Base-by-base conservation (phyloP, 2,329 filamentous ascomycete species). In the Dothidotthia symphoricarpi region DNA sequence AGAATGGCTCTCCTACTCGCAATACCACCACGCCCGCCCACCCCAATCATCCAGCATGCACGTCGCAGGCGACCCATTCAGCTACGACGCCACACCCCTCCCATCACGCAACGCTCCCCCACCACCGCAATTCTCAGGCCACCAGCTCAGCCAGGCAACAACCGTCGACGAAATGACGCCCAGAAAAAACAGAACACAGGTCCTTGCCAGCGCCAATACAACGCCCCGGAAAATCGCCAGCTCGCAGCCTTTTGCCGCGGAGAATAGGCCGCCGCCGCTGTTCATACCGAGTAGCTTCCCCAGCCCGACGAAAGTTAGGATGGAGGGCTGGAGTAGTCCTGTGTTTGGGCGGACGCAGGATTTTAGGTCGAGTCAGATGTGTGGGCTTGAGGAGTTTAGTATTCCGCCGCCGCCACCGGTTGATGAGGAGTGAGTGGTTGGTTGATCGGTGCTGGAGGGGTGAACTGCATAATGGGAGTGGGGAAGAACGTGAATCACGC, bases 231-330 rank as follows among this genome's bases (percentile, higher is more conserved):
- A 49, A 13, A 40, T 44, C 3, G 46, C 46, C 2, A 53, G 41
- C 28, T 57, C 53, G 4, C 51, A 52, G 17, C 41, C 44, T 8
- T 35, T 45, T 13, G 31, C 52, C 10, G 59, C 57, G 2, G 57
- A 61, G 7, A 41, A 41, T 5, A 53, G 51, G 28, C 61, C 59
- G 3, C 59, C 61, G 6, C 48, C 59, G 3, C 37, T 65, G 5
- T 48, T 64, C 16, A 65, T 66, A 31, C 63, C 63, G 2, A 58
- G 53, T 5, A 65, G 61, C 41, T 62, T 63, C 28, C 61, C 60
- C 0, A 66, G 58, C 29, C 61, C 60, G 1, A 44, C 51, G 3
- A 54, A 46, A 25, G 32, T 40, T 1, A 39, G 36, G 3, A 35
- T 44, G 34, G 54, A 50, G 12, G 50, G 43, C 0, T 61, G 56